Base-by-base conservation (phyloP, 73 alveolate species). In the Stentor roeselii region DNA sequence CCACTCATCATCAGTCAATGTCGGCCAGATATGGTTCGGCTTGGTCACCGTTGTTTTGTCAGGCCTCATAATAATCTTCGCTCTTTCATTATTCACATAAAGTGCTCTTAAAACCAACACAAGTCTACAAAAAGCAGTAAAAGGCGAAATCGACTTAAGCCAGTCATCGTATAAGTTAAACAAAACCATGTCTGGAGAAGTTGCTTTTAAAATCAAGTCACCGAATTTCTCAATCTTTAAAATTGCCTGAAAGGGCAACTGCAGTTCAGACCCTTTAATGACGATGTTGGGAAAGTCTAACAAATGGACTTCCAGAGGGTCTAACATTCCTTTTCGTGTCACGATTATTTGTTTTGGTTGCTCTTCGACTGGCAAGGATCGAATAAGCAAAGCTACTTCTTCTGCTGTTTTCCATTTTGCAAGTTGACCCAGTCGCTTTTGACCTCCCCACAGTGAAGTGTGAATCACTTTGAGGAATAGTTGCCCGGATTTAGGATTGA, bases 351-450 rank as follows among this genome's bases (percentile, higher is more conserved):
- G 96, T 88, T 98, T 97, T 21, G 99, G 99, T 90, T 98, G 97
- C 88, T 98, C 99, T 86, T 98, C 99, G 60, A 97, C 99, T 42
- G 99, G 99, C 82, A 98, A 83, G 41, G 99, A 97, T 92, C 99
- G 94, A 86, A 98, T 98, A 86, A 98, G 90, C 15, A 99, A 99
- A 37, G 99, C 99, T 38, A 98, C 99, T 93, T 98, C 99, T 91
- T 98, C 99, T 1, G 99, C 99, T 0, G 99, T 98, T 90, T 98
- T 98, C 99, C 99, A 98, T 87, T 98, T 98, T 37, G 99, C 99
- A 87, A 98, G 94, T 93, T 98, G 98, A 36, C 98, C 98, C 77
- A 98, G 95, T 80, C 99, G 95, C 89, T 98, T 98, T 90, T 98
- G 98, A 0, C 99, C 99, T 60, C 99, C 98, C 99, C 99, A 98